These are phyloP conservation scores for Aegilops tauschii DNA, from an alignment of 176 grass and related monocot species.

Conservation along the genomic window DNA sequence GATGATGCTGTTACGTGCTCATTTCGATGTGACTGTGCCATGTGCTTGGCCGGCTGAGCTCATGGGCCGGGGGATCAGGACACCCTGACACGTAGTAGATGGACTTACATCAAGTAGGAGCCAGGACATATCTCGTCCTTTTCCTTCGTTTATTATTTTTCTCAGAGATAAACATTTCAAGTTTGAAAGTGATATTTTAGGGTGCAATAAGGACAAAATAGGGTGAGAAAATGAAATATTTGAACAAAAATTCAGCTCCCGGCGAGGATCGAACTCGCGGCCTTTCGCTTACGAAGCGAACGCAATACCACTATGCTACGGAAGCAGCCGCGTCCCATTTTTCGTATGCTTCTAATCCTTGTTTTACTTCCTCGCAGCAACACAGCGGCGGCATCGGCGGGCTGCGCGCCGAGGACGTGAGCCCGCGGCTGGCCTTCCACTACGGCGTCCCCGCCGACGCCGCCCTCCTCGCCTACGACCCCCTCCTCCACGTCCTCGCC, in stretches of 20 bases:
- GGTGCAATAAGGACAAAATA: too few relatives aligned
- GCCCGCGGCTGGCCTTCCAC: constrained; percentile 75
- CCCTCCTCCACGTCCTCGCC: constrained; percentile 64
- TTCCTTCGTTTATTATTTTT: background rate
- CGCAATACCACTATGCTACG: constrained; percentile 75
- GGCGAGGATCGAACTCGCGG: constrained; percentile 88
- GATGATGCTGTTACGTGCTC: background rate
- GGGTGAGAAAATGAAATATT: too few relatives aligned
- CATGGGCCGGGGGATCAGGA: background rate
- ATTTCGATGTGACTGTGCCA: constrained; percentile 4
- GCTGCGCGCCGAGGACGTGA: constrained; percentile 72
- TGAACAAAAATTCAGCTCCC: constrained; percentile 38
- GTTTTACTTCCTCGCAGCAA: background rate
- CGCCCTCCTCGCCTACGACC: constrained; percentile 68
- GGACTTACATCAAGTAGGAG: background rate
- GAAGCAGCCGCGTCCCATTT: background rate
- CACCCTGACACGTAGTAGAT: background rate
- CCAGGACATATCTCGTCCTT: background rate
- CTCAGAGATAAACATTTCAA: too few relatives aligned
- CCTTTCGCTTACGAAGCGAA: constrained; percentile 97
- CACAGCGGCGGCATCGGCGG: constrained; percentile 18
- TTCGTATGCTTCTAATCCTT: fast-evolving
- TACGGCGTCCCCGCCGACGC: constrained; percentile 75
- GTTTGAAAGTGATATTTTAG: background rate
- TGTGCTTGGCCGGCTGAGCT: constrained; percentile 20